Base-by-base conservation (phyloP, 257 asterid species). In the Fraxinus cuspidata region DNA sequence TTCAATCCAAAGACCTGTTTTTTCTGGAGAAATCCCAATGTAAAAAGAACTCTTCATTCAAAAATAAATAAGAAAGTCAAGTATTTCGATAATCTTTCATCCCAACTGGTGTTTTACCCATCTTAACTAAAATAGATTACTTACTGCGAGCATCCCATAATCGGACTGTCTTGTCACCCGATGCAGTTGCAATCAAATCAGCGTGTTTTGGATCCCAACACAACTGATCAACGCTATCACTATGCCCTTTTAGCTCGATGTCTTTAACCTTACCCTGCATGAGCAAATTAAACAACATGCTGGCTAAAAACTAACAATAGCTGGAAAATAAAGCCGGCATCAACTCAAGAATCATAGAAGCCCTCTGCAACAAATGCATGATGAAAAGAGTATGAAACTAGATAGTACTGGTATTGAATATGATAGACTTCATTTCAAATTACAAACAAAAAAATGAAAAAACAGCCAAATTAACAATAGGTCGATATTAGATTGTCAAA, bases 201-300 rank as follows among this genome's bases (percentile, higher is more conserved):
- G 96, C 89, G 84, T 96, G 98, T 79, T 93, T 96, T 12, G 99
- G 99, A 81, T 96, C 97, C 99, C 99, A 96, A 82, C 99, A 96
- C 80, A 96, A 84, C 87, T 96, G 99, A 85, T 96, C 99, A 44
- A 93, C 99, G 79, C 99, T 96, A 85, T 96, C 99, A 47, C 95
- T 81, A 72, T 93, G 99, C 76, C 98, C 99, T 84, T 90, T 96
- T 56, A 96, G 85, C 84, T 96, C 99, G 53, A 90, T 87, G 81
- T 96, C 99, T 87, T 96, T 96, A 68, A 63, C 92, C 89, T 96
- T 96, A 16, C 92, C 89, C 99, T 96, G 91, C 82, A 81, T 7
- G 75, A 76, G 68, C 63, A 74, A 68, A 56, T 58, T 21, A 74
- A 71, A 72, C 35, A 19, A 68, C 12, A 71, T 64, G 65, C 29